Conservation (phyloP, 176 grass and related monocot species). For the Metroxylon sagu region DNA sequence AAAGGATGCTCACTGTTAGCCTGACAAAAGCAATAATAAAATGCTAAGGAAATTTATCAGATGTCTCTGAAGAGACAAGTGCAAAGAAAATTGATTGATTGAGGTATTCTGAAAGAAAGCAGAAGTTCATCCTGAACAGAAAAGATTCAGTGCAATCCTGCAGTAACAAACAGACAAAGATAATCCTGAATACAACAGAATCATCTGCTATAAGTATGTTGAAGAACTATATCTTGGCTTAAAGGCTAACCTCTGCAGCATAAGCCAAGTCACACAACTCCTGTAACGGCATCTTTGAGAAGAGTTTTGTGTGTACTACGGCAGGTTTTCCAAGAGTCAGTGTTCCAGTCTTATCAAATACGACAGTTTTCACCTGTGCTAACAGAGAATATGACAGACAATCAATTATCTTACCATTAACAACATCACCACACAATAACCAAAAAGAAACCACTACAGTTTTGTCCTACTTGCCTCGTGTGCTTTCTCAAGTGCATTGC, state of each 20-base stretch:
- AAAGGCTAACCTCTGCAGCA: constrained; percentile 65
- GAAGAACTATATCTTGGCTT: neutral
- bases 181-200: too few species aligned
- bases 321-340: constrained; percentile 84
- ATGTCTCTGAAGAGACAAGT: neutral
- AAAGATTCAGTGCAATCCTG: too few species aligned
- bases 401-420: constrained; percentile 3
- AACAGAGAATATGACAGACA: neutral
- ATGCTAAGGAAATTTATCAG: neutral
- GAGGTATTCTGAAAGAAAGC: too few species aligned
- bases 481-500: constrained; percentile 95
- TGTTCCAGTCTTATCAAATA: constrained; percentile 99
- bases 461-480: constrained; percentile 49
- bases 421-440: neutral
- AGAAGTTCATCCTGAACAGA: too few species aligned
- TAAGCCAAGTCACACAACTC: constrained; percentile 82
- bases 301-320: constrained; percentile 78
- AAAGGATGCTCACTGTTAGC: constrained; percentile 92
- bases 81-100: too few species aligned
- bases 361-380: constrained; percentile 63
- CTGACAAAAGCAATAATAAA: constrained; percentile 22
- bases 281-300: constrained; percentile 61
- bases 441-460: neutral
- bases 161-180: too few species aligned
- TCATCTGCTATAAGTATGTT: too few species aligned